Percentiles rank a stretch among this genome's conserved stretches.
These are phyloP conservation scores for Xylaria palmicola DNA, from an alignment of 495 filamentous ascomycete genomes.

Conservation along the genomic window DNA sequence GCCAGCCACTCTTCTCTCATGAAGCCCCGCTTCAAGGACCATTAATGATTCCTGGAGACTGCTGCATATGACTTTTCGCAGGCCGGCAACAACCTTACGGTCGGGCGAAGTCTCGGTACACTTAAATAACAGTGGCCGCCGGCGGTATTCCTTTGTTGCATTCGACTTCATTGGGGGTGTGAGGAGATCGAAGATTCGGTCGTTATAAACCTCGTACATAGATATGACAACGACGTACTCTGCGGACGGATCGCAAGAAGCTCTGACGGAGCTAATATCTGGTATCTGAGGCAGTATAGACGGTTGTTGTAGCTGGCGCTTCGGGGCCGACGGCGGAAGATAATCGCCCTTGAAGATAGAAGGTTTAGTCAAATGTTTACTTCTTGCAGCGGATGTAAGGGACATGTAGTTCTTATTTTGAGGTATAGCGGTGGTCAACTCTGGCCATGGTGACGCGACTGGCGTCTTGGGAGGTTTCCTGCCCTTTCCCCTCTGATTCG, in stretches of 20 bases:
- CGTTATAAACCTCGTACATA: constrained; percentile 99
- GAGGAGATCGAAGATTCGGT: constrained; percentile 92
- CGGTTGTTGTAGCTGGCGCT: constrained; percentile 59
- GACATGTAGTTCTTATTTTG: constrained; percentile 43
- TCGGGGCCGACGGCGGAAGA: constrained; percentile 49
- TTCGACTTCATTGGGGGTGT: constrained; percentile 51
- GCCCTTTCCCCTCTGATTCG: constrained; percentile 11
- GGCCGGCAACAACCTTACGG: constrained; percentile 85
- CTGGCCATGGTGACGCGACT: constrained; percentile 26
- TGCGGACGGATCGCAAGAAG: constrained; percentile 66
- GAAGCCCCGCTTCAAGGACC: constrained; percentile 86
- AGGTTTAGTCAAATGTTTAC: constrained; percentile 41
- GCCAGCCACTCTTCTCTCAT: constrained; percentile 82
- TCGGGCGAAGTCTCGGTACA: constrained; percentile 79
- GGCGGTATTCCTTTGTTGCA: constrained; percentile 63
- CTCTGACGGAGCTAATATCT: constrained; percentile 65
- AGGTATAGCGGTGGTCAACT: constrained; percentile 23
- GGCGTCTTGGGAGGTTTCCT: constrained; percentile 5
- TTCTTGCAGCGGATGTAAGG: constrained; percentile 38
- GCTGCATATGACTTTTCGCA: constrained; percentile 87
- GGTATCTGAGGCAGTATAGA: constrained; percentile 69
- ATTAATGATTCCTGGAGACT: constrained; percentile 83
- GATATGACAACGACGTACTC: constrained; percentile 90
- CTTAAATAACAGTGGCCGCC: constrained; percentile 83
- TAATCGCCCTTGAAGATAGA: constrained; percentile 41